Percentiles rank a stretch among this genome's conserved stretches.
Evolutionary conservation across 495 filamentous ascomycete species (phyloP).

Genomic region (Daldinia vernicosa): DNA sequence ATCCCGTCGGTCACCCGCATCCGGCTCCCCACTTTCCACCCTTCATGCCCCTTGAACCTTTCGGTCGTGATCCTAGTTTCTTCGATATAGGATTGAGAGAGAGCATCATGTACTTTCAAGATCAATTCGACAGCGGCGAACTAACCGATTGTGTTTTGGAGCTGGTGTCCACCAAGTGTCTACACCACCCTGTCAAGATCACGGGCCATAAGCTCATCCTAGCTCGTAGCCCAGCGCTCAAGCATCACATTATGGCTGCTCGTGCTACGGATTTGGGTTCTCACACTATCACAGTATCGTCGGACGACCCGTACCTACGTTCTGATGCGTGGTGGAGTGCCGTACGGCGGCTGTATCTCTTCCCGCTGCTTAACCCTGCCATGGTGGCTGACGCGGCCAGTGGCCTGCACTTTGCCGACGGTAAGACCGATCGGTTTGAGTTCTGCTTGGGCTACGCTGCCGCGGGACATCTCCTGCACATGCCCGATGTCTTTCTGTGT

Average conservation of each 20-base stretch:
- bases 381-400: conserved; percentile 29
- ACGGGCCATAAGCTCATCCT: conserved; percentile 63
- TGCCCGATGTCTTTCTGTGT: conserved; percentile 53
- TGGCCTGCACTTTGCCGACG: conserved; percentile 40
- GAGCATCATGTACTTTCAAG: conserved; percentile 50
- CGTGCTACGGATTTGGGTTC: conserved; percentile 39
- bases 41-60: conserved; percentile 34
- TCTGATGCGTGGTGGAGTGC: conserved; percentile 59
- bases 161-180: conserved; percentile 52
- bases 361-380: conserved; percentile 47
- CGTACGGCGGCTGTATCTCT: conserved; percentile 61
- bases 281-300: conserved; percentile 54
- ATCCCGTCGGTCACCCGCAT: conserved; percentile 33
- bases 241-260: conserved; percentile 44
- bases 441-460: conserved; percentile 63
- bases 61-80: conserved; percentile 19
- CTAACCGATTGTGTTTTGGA: conserved; percentile 61
- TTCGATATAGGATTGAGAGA: conserved; percentile 49
- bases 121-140: conserved; percentile 52
- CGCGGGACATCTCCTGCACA: conserved; percentile 58
- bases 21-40: conserved; percentile 30
- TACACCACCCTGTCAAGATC: conserved; percentile 50
- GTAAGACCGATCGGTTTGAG: conserved; percentile 52
- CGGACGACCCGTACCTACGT: conserved; percentile 58
- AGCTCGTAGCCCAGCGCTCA: conserved; percentile 59